phyloP scores from a whole-genome alignment of 129 eudicot genomes.

The Glebionis coronaria region DNA sequence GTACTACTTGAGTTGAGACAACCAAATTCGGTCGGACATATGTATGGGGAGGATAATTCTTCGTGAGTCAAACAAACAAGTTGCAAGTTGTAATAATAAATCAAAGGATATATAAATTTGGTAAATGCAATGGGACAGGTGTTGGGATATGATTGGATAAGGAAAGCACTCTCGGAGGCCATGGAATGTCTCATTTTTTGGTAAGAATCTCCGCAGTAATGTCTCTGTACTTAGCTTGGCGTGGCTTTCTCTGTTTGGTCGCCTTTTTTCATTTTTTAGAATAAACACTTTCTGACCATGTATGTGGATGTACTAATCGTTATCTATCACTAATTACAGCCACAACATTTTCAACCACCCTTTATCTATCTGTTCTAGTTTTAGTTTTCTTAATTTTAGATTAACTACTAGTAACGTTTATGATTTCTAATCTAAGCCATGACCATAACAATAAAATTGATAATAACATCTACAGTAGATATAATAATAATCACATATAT shows the following conservation, averaged over 20 bases:
- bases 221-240: neutral
- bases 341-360: neutral
- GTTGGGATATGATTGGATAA: constrained; percentile 3
- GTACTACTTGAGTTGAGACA: constrained; percentile 15
- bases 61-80: constrained; percentile 1
- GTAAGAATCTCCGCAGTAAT: too few relatives aligned
- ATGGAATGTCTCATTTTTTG: too few relatives aligned
- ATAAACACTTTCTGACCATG: neutral
- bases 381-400: neutral
- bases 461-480: too few relatives aligned
- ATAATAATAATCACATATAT: too few relatives aligned
- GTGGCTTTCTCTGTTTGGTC: neutral
- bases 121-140: constrained; percentile 11
- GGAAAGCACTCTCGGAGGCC: too few relatives aligned
- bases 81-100: constrained; percentile 5
- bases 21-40: constrained; percentile 22
- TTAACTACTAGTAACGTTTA: too few relatives aligned
- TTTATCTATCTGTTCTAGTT: neutral
- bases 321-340: too few relatives aligned
- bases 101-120: neutral
- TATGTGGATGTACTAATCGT: too few relatives aligned
- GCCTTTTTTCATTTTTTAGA: neutral
- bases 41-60: constrained; percentile 11
- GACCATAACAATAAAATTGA: too few relatives aligned
- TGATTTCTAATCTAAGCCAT: too few relatives aligned